phyloP scores from a whole-genome alignment of 352 stramenopile genomes.

The Phytophthora europaea region DNA sequence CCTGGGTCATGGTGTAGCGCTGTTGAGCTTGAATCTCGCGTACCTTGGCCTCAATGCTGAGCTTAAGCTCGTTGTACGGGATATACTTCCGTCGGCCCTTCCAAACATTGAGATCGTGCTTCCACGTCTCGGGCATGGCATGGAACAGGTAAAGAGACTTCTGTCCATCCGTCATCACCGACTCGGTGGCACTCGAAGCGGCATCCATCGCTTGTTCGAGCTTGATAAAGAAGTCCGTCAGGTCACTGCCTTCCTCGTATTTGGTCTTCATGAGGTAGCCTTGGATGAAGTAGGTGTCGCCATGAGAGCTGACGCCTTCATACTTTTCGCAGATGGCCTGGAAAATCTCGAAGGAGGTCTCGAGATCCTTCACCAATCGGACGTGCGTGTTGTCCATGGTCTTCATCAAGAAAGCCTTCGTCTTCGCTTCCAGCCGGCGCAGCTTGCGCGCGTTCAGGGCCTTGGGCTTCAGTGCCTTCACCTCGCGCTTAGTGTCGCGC shows the following conservation, averaged over 20 bases:
- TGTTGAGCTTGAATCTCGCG: background rate
- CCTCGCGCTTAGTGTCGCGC: background rate
- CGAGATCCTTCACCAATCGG: background rate
- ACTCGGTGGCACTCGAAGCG: background rate
- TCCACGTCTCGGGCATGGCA: background rate
- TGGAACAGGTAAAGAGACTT: constrained; percentile 8
- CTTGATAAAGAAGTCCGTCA: constrained; percentile 5
- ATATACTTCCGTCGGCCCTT: constrained; percentile 10
- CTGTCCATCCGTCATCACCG: constrained; percentile 10
- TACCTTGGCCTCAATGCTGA: background rate
- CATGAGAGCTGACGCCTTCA: background rate
- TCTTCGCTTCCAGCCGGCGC: background rate
- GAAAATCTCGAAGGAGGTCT: background rate
- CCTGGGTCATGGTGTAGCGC: background rate
- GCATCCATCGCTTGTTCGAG: constrained; percentile 6
- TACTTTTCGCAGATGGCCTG: constrained; percentile 7
- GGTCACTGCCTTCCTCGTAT: constrained; percentile 1
- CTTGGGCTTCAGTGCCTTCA: background rate
- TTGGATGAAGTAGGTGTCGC: constrained; percentile 10
- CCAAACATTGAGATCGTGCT: constrained; percentile 4
- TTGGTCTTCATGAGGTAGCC: constrained; percentile 1
- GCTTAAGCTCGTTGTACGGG: constrained; percentile 6
- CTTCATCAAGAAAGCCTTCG: constrained; percentile 6
- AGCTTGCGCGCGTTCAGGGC: background rate
- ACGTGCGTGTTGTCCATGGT: constrained; percentile 13